These are phyloP conservation scores for Hemileccinum impolitum DNA, from an alignment of 768 basidiomycete genomes.

Conservation along the genomic window DNA sequence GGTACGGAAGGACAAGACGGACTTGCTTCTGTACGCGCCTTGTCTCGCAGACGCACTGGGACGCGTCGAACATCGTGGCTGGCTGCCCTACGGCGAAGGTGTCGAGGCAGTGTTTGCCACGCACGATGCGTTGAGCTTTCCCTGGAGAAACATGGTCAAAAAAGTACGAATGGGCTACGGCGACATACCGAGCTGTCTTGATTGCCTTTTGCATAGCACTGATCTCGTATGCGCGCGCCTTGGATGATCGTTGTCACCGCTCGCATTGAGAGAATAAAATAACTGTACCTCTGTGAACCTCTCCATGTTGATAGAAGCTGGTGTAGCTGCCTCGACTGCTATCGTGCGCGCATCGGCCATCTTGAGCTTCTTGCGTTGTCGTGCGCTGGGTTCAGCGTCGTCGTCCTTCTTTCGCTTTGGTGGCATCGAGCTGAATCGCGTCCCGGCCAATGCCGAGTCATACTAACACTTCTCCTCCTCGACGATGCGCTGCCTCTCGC, in stretches of 20 bases:
- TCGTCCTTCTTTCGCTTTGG: slow-evolving; percentile 41
- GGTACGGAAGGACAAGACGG: not conserved
- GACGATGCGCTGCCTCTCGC: slow-evolving; percentile 28
- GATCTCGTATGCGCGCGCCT: slow-evolving; percentile 88
- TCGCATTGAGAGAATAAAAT: not conserved
- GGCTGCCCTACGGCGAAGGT: slow-evolving; percentile 88
- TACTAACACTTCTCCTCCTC: slow-evolving; percentile 13
- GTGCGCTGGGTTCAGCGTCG: slow-evolving; percentile 27
- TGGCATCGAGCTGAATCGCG: slow-evolving; percentile 35
- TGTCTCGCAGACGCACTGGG: slow-evolving; percentile 75
- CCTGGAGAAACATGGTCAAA: slow-evolving; percentile 36
- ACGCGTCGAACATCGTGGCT: slow-evolving; percentile 93
- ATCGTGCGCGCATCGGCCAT: slow-evolving; percentile 63
- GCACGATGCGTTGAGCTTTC: slow-evolving; percentile 71
- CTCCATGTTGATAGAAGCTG: slow-evolving; percentile 79
- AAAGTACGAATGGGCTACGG: not conserved
- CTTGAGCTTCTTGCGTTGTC: slow-evolving; percentile 71
- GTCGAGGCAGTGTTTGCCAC: slow-evolving; percentile 92
- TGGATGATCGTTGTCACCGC: slow-evolving; percentile 29
- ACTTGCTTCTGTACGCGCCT: slow-evolving; percentile 78
- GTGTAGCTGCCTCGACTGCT: slow-evolving; percentile 55
- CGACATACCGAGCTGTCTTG: slow-evolving; percentile 63
- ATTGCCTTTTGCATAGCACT: slow-evolving; percentile 87
- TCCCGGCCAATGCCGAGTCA: slow-evolving; percentile 25
- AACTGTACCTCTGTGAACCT: slow-evolving; percentile 73